Evolutionary conservation across 2,329 filamentous ascomycete genomes (phyloP), one percentile per base, ranked within the genome.

Genomic region (Fusarium euwallaceae): DNA sequence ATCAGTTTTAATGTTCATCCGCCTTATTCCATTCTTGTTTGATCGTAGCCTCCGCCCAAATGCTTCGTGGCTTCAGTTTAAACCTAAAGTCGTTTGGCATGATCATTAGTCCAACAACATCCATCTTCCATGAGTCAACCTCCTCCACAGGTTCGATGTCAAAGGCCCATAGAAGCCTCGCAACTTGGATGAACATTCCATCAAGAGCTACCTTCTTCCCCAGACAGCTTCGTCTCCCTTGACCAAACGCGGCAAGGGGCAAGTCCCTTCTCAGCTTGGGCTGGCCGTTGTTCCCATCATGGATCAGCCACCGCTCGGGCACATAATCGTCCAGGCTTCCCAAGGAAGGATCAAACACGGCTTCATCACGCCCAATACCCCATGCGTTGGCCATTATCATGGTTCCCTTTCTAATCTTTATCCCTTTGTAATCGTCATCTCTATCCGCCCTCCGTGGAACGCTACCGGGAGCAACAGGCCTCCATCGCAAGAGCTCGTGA

Each of bases 151-250:
- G 61, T 70, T 77, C 72, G 24, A 83, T 74, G 14, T 85, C 78
- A 72, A 88, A 88, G 0, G 84, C 87, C 88, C 88, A 90, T 1
- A 91, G 72, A 34, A 87, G 59, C 24, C 83, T 80, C 0, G 85
- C 80, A 8, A 66, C 41, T 45, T 66, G 64, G 5, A 61, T 39
- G 36, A 61, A 66, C 37, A 41, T 61, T 32, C 22, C 84, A 32
- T 86, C 83, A 55, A 87, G 83, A 4, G 87, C 86, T 9, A 89
- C 82, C 67, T 88, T 84, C 32, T 86, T 85, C 0, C 80, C 81
- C 17, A 80, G 79, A 20, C 64, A 66, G 20, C 39, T 61, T 32
- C 64, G 55, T 12, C 56, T 58, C 7, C 64, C 64, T 24, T 66
- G 64, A 17, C 64, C 64, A 32, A 66, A 66, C 22, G 60, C 29